A percentile compares a stretch with the other conserved stretches of the same genome.
Evolutionary conservation across 257 asterid genomes (phyloP).

Genomic region (Solanum arcanum): DNA sequence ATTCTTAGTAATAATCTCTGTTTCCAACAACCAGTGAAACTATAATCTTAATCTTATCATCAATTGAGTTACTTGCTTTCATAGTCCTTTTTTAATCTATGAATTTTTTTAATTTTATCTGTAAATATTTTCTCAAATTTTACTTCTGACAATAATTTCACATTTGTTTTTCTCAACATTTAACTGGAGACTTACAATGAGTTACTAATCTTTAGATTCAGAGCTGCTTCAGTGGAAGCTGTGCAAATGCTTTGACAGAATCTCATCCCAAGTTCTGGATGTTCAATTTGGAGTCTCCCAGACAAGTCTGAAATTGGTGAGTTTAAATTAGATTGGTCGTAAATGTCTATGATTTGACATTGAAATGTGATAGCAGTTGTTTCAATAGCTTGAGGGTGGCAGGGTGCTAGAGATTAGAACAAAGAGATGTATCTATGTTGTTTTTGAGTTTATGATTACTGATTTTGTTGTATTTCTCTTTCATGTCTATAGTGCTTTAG

Average conservation of each 20-base stretch:
- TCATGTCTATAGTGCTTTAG: background rate
- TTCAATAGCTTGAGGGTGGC: background rate
- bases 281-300: constrained; percentile 62
- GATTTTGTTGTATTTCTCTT: background rate
- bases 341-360: background rate
- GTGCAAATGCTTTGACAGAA: constrained; percentile 53
- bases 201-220: constrained; percentile 31
- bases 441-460: background rate
- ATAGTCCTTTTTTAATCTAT: background rate
- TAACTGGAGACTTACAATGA: constrained; percentile 1
- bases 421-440: background rate
- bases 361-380: background rate
- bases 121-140: background rate
- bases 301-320: constrained; percentile 69
- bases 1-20: background rate
- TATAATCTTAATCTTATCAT: background rate
- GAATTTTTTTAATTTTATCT: background rate
- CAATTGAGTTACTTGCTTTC: background rate
- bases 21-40: background rate
- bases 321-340: constrained; percentile 11
- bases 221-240: constrained; percentile 54
- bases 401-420: background rate
- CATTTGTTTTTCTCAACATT: background rate
- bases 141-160: background rate
- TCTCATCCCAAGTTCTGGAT: constrained; percentile 47